phyloP scores from a whole-genome alignment of 805 yeast genomes.

The Zygosaccharomyces rouxii region DNA sequence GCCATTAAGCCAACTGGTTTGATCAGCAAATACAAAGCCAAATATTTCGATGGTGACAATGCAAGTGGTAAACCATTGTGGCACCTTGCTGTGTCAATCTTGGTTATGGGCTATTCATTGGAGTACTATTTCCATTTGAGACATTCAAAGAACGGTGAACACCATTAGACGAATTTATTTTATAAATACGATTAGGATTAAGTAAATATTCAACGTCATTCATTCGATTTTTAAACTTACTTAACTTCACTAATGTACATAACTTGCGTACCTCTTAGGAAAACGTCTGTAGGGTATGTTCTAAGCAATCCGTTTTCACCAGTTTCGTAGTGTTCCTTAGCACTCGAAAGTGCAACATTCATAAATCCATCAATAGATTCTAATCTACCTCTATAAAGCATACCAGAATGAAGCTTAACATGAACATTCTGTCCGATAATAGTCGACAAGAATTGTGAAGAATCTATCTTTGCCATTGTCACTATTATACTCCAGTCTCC shows the following conservation, averaged over 20 bases:
- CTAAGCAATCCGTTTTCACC: slow-evolving; percentile 30
- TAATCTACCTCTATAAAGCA: slow-evolving; percentile 69
- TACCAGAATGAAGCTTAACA: slow-evolving; percentile 83
- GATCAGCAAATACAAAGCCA: slow-evolving; percentile 75
- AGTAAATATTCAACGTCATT: slow-evolving; percentile 1
- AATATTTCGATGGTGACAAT: slow-evolving; percentile 77
- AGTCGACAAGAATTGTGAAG: slow-evolving; percentile 73
- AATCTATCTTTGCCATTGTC: slow-evolving; percentile 38
- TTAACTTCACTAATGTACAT: slow-evolving; percentile 35
- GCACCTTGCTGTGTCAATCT: slow-evolving; percentile 66
- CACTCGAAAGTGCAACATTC: slow-evolving; percentile 83
- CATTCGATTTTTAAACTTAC: not conserved
- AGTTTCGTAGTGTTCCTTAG: slow-evolving; percentile 52
- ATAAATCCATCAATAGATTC: slow-evolving; percentile 95
- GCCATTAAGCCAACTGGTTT: slow-evolving; percentile 64
- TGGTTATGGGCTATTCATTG: slow-evolving; percentile 78
- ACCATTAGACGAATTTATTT: slow-evolving; percentile 24
- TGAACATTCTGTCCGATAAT: slow-evolving; percentile 76
- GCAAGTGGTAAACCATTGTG: slow-evolving; percentile 80
- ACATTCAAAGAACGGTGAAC: slow-evolving; percentile 51
- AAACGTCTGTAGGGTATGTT: slow-evolving; percentile 33
- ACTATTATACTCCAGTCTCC: not conserved
- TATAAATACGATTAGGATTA: slow-evolving; percentile 5
- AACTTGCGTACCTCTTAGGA: slow-evolving; percentile 37
- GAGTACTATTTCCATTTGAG: slow-evolving; percentile 90